Conservation (phyloP, 1,139 yeast genomes). For the Candida freyschussii region DNA sequence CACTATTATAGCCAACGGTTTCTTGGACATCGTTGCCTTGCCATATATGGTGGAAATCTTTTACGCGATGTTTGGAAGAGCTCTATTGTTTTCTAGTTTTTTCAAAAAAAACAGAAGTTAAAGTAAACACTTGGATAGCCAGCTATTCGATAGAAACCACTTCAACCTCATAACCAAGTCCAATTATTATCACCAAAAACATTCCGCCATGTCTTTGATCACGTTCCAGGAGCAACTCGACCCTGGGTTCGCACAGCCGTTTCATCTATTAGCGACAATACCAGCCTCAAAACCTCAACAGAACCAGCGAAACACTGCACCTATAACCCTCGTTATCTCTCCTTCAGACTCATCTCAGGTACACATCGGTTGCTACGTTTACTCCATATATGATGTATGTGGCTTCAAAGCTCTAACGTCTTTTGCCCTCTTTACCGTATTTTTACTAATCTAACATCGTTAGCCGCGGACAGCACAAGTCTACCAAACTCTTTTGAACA, state of each 20-base stretch:
- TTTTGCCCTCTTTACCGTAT: conserved; percentile 1
- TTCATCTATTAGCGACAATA: conserved; percentile 27
- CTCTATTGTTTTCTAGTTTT: not conserved
- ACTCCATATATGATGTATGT: conserved; percentile 17
- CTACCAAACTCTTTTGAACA: conserved; percentile 34
- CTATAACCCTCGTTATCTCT: conserved; percentile 31
- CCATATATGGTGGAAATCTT: not conserved
- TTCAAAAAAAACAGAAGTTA: too few relatives aligned
- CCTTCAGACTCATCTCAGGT: conserved; percentile 25
- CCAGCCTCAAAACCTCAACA: conserved; percentile 17
- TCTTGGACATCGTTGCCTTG: conserved; percentile 8
- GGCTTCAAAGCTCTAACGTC: not conserved
- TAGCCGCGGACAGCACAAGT: conserved; percentile 24
- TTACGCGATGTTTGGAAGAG: not conserved
- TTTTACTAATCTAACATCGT: not conserved
- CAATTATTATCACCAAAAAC: not conserved
- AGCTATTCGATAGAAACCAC: too few relatives aligned
- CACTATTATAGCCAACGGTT: conserved; percentile 59
- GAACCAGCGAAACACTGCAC: conserved; percentile 25
- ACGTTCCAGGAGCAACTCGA: conserved; percentile 15
- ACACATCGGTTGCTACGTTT: conserved; percentile 27
- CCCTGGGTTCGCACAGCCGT: conserved; percentile 30
- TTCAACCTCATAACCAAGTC: too few relatives aligned
- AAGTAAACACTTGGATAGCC: too few relatives aligned
- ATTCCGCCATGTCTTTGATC: conserved; percentile 1